Conservation (phyloP, 257 asterid species). For the Plectranthus barbatus region DNA sequence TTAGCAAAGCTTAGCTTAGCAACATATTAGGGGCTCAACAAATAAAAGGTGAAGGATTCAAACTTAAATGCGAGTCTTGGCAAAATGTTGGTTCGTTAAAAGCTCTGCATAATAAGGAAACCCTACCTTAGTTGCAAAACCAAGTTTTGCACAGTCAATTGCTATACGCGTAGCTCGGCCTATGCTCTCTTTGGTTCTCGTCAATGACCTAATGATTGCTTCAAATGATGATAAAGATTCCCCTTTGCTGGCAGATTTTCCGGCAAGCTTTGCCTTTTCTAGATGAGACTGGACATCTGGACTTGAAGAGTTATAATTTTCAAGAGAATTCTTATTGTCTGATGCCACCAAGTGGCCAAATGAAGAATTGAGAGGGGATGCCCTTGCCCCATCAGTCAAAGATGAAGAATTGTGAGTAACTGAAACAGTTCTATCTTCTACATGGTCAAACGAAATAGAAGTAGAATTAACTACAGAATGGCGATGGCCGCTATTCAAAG, state of each 20-base stretch:
- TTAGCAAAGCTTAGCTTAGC: not conserved
- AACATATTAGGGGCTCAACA: no score
- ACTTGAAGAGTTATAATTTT: slow-evolving; percentile 33
- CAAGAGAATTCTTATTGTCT: slow-evolving; percentile 33
- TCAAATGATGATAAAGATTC: slow-evolving; percentile 61
- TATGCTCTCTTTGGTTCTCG: slow-evolving; percentile 80
- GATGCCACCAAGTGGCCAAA: slow-evolving; percentile 34
- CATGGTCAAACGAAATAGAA: slow-evolving; percentile 30
- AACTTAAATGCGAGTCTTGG: not conserved
- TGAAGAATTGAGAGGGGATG: slow-evolving; percentile 49
- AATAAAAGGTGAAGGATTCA: not conserved
- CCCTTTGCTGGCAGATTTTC: slow-evolving; percentile 41
- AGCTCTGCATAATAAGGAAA: not conserved
- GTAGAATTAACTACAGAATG: slow-evolving; percentile 27
- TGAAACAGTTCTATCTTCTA: slow-evolving; percentile 40
- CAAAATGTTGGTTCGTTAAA: slow-evolving; percentile 3
- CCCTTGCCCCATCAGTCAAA: slow-evolving; percentile 38
- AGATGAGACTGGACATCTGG: slow-evolving; percentile 35
- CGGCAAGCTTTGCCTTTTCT: slow-evolving; percentile 33
- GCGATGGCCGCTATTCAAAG: slow-evolving; percentile 13
- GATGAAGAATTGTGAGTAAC: slow-evolving; percentile 50
- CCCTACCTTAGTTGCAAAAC: slow-evolving; percentile 77
- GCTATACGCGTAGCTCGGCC: slow-evolving; percentile 85
- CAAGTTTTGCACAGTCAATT: slow-evolving; percentile 77
- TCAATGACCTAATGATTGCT: slow-evolving; percentile 51